These are phyloP conservation scores for Euphorbia lathyris DNA, from an alignment of 345 rosid genomes.

Conservation along the genomic window DNA sequence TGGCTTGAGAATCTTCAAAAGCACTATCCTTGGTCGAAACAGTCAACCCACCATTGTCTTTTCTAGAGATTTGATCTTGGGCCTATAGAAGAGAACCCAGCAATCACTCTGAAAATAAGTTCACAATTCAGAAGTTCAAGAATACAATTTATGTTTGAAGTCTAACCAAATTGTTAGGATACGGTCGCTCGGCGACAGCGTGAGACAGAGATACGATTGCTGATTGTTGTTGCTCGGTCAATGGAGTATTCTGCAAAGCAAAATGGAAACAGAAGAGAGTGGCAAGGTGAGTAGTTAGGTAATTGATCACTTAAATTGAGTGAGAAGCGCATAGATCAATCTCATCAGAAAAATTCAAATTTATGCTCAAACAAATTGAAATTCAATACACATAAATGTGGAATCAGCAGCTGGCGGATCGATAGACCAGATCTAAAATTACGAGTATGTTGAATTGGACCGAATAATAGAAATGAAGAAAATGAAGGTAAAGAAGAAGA, in stretches of 20 bases:
- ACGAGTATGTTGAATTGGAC: not conserved
- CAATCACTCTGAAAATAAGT: not conserved
- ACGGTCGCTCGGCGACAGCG: conserved; percentile 78
- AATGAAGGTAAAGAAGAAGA: not conserved
- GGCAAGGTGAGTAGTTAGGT: not conserved
- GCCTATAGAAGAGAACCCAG: conserved; percentile 36
- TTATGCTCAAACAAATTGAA: not conserved
- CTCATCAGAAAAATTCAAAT: not conserved
- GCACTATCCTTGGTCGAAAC: conserved; percentile 41
- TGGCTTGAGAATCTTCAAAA: conserved; percentile 57
- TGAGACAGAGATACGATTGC: conserved; percentile 60
- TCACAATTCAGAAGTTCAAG: not conserved
- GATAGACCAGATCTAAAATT: not conserved
- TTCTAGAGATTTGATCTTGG: conserved; percentile 52
- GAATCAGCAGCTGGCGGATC: not conserved
- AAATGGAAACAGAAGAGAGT: conserved; percentile 3
- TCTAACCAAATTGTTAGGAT: conserved; percentile 66
- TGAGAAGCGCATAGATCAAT: not conserved
- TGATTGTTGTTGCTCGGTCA: conserved; percentile 81
- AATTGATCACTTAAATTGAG: not conserved
- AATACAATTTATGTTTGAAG: not conserved
- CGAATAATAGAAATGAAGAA: not conserved
- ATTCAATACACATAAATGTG: not conserved
- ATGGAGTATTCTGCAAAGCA: conserved; percentile 59
- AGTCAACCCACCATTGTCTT: conserved; percentile 56